Evolutionary conservation across 1,284 basidiomycete genomes (phyloP), one percentile per base, ranked within the genome.

Genomic region (Leccinum pseudoinsigne): DNA sequence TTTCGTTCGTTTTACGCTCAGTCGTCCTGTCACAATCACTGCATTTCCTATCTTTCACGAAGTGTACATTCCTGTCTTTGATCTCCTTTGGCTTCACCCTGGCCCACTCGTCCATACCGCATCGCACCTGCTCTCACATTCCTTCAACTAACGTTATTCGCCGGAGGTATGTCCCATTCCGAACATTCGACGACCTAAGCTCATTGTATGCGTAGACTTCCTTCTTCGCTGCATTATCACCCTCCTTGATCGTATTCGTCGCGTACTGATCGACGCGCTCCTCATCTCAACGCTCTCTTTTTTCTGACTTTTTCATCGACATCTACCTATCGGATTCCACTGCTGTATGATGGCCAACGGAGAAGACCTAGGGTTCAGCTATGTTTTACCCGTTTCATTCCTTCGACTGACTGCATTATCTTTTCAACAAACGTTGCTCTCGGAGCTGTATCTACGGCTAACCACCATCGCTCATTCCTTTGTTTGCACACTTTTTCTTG

Each of bases 161-260:
- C 45, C 2, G 23, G 36, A 71, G 68, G 74, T 73, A 64, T 18
- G 62, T 42, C n/a, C 14, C 14, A 38, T 14, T 55, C 23, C 5
- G 31, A 47, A 8, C 5, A 2, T 12, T 57, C 3, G 9, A 38
- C 12, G 28, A 36, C 51, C 28, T 55, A 38, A 38, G 16, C 47
- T 57, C 10, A 62, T 58, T 21, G 2, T n/a, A 7, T 18, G 2
- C n/a, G 40, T 9, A 75, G 65, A 60, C 36, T 26, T 53, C 8
- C 3, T 58, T 57, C 21, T 34, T 55, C 12, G 45, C n/a, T 26
- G 34, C 23, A 62, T 11, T 11, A 57, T 42, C 40, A 28, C 63
- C 5, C 57, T 73, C 63, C 12, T 60, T 64, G 8, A 4, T 31
- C 12, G 8, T 16, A 42, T 59, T 34, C 42, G 5, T 53, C 21